Conservation (phyloP, 202 grass and related monocot genomes). For the Hordeum pubiflorum region DNA sequence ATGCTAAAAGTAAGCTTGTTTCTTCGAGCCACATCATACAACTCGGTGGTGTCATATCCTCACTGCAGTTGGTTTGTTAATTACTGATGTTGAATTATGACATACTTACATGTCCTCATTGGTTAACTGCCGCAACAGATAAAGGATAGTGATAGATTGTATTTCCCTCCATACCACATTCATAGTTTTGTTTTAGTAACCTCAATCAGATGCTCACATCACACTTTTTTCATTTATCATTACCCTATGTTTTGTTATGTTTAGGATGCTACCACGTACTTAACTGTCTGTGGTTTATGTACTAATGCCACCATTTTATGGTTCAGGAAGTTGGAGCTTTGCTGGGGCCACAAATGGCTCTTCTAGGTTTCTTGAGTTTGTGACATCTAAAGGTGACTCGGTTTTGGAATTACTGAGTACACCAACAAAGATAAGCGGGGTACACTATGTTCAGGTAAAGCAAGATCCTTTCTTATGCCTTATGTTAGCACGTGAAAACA, state of each 20-base stretch:
- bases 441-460: conserved; percentile 94
- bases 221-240: not conserved
- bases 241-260: not conserved
- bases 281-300: conserved; percentile 10
- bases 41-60: not conserved
- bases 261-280: not conserved
- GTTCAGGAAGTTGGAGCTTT: conserved; percentile 82
- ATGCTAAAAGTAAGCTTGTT: not conserved
- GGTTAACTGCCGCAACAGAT: not conserved
- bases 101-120: not conserved
- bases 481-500: not conserved
- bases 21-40: not conserved
- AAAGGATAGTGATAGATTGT: not conserved
- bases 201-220: not conserved
- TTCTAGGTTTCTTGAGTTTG: conserved; percentile 85
- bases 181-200: not conserved
- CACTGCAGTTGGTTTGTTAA: not conserved
- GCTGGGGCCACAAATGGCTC: conserved; percentile 70
- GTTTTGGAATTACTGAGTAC: conserved; percentile 91
- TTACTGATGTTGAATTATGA: not conserved
- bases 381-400: conserved; percentile 62
- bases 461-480: not conserved
- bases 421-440: conserved; percentile 91
- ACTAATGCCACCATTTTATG: conserved; percentile 16
- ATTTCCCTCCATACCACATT: conserved; percentile 8